These are phyloP conservation scores for Reticulascus tulasneorum DNA, from an alignment of 2,329 filamentous ascomycete species.

Conservation along the genomic window DNA sequence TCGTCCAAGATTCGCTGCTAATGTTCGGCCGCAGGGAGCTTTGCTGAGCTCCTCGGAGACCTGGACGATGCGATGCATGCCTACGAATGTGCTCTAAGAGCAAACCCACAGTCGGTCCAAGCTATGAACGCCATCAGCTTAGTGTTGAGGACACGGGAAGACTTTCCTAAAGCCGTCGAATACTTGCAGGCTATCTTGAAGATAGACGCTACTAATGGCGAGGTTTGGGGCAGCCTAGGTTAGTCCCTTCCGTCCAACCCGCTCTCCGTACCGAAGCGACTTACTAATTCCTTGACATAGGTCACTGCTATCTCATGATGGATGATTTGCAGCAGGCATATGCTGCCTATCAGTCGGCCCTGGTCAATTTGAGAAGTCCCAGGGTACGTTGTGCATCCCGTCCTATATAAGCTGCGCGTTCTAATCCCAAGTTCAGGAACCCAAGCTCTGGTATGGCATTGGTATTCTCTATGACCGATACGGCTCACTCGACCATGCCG, in stretches of 20 bases:
- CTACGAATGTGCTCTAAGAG: conserved; percentile 84
- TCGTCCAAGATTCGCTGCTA: conserved; percentile 16
- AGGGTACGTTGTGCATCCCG: conserved; percentile 57
- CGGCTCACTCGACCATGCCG: conserved; percentile 92
- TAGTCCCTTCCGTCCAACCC: conserved; percentile 25
- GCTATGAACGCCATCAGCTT: conserved; percentile 94
- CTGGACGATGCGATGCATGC: conserved; percentile 84
- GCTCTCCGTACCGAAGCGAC: neutral
- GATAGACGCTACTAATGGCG: conserved; percentile 82
- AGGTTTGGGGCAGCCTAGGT: conserved; percentile 96
- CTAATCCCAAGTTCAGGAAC: conserved; percentile 58
- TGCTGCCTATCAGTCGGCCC: conserved; percentile 89
- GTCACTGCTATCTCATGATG: conserved; percentile 99
- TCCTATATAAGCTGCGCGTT: conserved; percentile 8
- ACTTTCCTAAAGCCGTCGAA: conserved; percentile 90
- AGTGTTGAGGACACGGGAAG: conserved; percentile 86
- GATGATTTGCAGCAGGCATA: conserved; percentile 97
- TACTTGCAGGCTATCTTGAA: conserved; percentile 89
- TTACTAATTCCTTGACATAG: conserved; percentile 38
- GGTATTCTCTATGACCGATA: conserved; percentile 97
- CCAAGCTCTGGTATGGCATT: conserved; percentile 98
- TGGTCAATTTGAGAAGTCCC: conserved; percentile 88
- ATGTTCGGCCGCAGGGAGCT: conserved; percentile 56
- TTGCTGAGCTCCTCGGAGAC: conserved; percentile 84
- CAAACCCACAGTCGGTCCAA: conserved; percentile 82